phyloP scores from a whole-genome alignment of 352 stramenopile genomes.

The Globisporangium iwayamae region DNA sequence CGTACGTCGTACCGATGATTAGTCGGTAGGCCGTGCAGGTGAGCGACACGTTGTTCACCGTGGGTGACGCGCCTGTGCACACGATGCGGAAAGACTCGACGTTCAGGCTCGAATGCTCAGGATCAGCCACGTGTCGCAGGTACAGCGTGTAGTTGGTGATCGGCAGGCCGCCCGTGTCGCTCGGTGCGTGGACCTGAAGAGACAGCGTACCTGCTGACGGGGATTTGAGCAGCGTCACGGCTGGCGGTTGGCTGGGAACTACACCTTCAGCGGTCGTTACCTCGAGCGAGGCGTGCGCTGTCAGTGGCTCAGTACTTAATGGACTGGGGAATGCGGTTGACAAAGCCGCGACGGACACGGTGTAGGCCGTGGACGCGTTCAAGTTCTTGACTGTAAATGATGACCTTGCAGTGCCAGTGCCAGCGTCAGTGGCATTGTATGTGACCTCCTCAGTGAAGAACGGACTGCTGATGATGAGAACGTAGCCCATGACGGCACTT shows the following conservation, averaged over 20 bases:
- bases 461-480: slow-evolving; percentile 13
- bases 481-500: slow-evolving; percentile 22
- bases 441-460: background rate
- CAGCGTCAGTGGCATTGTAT: background rate
- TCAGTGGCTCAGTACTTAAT: background rate
- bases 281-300: slow-evolving; percentile 11
- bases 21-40: slow-evolving; percentile 40
- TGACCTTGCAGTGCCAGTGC: background rate
- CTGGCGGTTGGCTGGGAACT: slow-evolving; percentile 16
- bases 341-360: slow-evolving; percentile 22
- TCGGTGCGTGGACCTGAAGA: slow-evolving; percentile 26
- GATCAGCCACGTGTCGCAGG: slow-evolving; percentile 14
- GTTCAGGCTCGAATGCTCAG: background rate
- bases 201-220: slow-evolving; percentile 32
- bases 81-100: slow-evolving; percentile 7
- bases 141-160: slow-evolving; percentile 37
- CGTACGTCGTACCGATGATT: slow-evolving; percentile 34
- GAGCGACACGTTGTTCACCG: background rate
- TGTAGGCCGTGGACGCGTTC: slow-evolving; percentile 33
- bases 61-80: slow-evolving; percentile 3
- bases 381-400: slow-evolving; percentile 23
- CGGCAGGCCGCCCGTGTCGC: slow-evolving; percentile 31
- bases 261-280: slow-evolving; percentile 22
- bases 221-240: slow-evolving; percentile 19
- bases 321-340: slow-evolving; percentile 22